Conservation (phyloP, 1,284 basidiomycete genomes). For the Ganoderma sinense region DNA sequence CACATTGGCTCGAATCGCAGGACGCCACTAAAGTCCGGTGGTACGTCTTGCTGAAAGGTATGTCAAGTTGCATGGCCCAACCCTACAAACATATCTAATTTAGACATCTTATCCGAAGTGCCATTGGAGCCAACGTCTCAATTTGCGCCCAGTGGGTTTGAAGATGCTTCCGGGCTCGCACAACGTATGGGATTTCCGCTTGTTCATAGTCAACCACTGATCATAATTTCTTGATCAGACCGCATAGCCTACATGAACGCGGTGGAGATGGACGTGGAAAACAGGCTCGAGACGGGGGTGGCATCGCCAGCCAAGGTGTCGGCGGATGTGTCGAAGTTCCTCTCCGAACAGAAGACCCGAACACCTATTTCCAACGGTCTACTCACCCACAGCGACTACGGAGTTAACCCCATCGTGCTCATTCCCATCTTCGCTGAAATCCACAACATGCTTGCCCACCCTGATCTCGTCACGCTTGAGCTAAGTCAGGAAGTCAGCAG, state of each 20-base stretch:
- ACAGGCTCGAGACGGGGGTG: too few relatives aligned
- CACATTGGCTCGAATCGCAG: neutral
- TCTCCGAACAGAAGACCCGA: too few relatives aligned
- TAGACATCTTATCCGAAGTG: neutral
- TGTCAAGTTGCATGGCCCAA: neutral
- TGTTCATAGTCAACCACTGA: neutral
- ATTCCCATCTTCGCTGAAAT: neutral
- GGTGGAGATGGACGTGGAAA: neutral
- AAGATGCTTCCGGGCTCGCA: too few relatives aligned
- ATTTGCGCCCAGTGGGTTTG: neutral
- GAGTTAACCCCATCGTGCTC: neutral
- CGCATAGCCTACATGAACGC: neutral
- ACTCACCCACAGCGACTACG: neutral
- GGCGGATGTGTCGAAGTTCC: too few relatives aligned
- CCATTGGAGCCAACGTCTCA: neutral
- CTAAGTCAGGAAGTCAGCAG: rapidly evolving
- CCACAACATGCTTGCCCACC: neutral
- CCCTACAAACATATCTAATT: too few relatives aligned
- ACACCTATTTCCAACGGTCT: too few relatives aligned
- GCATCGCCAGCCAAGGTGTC: too few relatives aligned
- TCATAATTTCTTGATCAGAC: neutral
- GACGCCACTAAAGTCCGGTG: neutral
- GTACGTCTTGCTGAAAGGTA: neutral
- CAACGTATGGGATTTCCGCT: neutral
- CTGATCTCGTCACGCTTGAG: neutral